Percentiles rank a stretch among this genome's conserved stretches.
These are phyloP conservation scores for Coprinellus micaceus DNA, from an alignment of 768 basidiomycete species.

Conservation along the genomic window DNA sequence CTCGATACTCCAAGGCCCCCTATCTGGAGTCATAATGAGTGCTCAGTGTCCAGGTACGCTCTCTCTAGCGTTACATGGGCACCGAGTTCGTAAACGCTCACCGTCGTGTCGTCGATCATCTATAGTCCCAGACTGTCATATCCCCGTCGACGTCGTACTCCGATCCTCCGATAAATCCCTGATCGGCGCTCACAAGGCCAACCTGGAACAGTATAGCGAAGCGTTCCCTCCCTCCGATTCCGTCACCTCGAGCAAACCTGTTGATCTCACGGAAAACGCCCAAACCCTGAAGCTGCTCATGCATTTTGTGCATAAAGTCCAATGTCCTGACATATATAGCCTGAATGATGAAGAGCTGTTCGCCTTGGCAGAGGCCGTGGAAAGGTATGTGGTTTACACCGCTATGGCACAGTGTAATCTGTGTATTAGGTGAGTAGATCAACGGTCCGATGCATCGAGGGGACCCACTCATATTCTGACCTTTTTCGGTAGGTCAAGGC, in stretches of 20 bases:
- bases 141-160: background rate
- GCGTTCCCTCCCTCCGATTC: slow-evolving; percentile 3
- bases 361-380: slow-evolving; percentile 4
- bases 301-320: slow-evolving; percentile 2
- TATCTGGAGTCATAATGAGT: too few species aligned
- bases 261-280: background rate
- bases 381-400: slow-evolving; percentile 6
- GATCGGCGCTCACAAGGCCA: slow-evolving; percentile 12
- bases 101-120: too few species aligned
- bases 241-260: background rate
- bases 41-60: too few species aligned
- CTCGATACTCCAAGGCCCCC: too few species aligned
- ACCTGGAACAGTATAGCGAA: slow-evolving; percentile 13
- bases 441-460: too few species aligned
- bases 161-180: background rate
- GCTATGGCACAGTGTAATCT: too few species aligned
- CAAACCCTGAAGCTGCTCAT: background rate
- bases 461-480: too few species aligned
- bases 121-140: background rate
- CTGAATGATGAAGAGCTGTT: background rate
- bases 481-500: too few species aligned
- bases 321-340: background rate
- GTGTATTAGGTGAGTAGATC: background rate
- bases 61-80: too few species aligned
- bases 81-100: too few species aligned